Conservation (phyloP, 768 basidiomycete genomes). For the Astraeus odoratus region DNA sequence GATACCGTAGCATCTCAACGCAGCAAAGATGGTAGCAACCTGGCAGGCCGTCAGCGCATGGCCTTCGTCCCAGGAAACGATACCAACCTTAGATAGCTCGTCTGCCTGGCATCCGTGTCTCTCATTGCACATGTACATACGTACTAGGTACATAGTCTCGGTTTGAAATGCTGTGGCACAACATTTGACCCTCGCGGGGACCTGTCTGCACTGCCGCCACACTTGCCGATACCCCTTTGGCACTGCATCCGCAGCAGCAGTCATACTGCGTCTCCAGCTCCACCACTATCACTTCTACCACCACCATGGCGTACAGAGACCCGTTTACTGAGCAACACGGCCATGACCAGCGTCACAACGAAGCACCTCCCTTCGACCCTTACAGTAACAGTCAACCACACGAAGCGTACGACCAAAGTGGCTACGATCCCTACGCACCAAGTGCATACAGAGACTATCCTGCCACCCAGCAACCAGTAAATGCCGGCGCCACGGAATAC, state of each 20-base stretch:
- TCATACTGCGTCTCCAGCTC: background rate
- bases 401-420: constrained; percentile 47
- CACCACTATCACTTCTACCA: background rate
- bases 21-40: constrained; percentile 5
- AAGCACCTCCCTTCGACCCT: constrained; percentile 36
- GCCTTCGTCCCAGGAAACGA: constrained; percentile 42
- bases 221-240: background rate
- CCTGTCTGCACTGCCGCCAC: constrained; percentile 1
- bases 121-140: too few relatives aligned
- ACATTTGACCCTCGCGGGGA: too few relatives aligned
- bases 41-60: constrained; percentile 40
- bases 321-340: constrained; percentile 38
- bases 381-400: constrained; percentile 40
- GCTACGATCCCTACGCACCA: constrained; percentile 20
- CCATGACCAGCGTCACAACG: constrained; percentile 27
- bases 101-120: too few relatives aligned
- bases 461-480: constrained; percentile 12
- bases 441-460: constrained; percentile 35
- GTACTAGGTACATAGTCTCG: too few relatives aligned
- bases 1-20: constrained; percentile 9
- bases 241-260: background rate
- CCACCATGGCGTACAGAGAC: constrained; percentile 45
- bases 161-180: too few relatives aligned
- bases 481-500: constrained; percentile 9
- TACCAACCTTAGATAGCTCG: constrained; percentile 26